Conservation (phyloP, 345 rosid species). For the Linum usitatissimum region DNA sequence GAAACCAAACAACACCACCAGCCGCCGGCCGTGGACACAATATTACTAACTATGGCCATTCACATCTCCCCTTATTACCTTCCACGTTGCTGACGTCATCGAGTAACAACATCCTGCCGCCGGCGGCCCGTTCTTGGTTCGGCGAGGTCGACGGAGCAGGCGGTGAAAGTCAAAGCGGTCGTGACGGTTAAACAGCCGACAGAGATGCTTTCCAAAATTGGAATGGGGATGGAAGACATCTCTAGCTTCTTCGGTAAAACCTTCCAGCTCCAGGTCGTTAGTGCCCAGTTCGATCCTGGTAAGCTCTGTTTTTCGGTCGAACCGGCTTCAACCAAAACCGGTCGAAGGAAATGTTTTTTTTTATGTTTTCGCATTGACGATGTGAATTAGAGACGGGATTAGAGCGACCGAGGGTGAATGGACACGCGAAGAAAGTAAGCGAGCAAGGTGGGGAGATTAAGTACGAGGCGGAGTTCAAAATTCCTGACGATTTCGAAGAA, state of each 20-base stretch:
- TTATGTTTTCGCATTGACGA: too few relatives aligned
- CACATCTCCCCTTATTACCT: too few relatives aligned
- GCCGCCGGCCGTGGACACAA: too few relatives aligned
- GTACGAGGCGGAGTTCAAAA: slow-evolving; percentile 13
- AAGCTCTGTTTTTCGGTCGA: not conserved
- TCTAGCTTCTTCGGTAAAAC: not conserved
- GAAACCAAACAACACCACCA: too few relatives aligned
- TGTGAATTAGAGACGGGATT: too few relatives aligned
- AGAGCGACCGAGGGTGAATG: too few relatives aligned
- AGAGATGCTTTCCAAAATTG: not conserved
- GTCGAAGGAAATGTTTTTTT: too few relatives aligned
- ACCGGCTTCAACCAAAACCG: too few relatives aligned
- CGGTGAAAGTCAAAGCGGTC: not conserved
- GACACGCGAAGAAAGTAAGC: too few relatives aligned
- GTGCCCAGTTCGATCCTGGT: slow-evolving; percentile 5
- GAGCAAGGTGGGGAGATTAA: not conserved
- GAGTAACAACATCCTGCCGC: not conserved
- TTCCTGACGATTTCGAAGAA: slow-evolving; percentile 13
- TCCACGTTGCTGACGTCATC: too few relatives aligned
- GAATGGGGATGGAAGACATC: not conserved
- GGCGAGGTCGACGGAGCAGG: not conserved
- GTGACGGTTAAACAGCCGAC: slow-evolving; percentile 1
- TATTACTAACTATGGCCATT: too few relatives aligned
- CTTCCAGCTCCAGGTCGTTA: not conserved
- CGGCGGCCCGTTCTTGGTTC: not conserved